Evolutionary conservation across 768 basidiomycete species (phyloP).

Genomic region (Leccinum longicurvipes): DNA sequence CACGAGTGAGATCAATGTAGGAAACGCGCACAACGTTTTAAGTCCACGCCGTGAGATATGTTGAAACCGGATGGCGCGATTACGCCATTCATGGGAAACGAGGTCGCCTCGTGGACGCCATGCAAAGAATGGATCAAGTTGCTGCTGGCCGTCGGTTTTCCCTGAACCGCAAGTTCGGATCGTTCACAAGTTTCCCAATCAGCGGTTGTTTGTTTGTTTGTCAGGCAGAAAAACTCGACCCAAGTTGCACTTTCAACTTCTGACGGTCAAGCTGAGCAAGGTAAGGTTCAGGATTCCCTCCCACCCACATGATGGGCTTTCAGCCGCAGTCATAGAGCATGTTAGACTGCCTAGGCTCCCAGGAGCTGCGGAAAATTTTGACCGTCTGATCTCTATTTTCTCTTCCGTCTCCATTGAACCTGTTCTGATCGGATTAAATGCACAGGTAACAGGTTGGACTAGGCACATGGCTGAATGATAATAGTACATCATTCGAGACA

Average conservation of each 20-base stretch:
- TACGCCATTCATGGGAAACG: constrained; percentile 24
- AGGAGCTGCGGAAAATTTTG: constrained; percentile 24
- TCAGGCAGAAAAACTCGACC: no score
- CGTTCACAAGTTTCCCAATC: no score
- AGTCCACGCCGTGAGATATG: constrained; percentile 19
- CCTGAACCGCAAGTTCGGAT: constrained; percentile 6
- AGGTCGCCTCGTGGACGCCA: constrained; percentile 29
- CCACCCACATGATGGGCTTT: constrained; percentile 10
- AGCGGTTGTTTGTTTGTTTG: not conserved
- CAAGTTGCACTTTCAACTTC: no score
- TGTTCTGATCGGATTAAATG: not conserved
- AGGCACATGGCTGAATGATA: not conserved
- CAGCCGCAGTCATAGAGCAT: constrained; percentile 29
- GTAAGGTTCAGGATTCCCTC: not conserved
- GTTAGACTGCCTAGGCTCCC: constrained; percentile 30
- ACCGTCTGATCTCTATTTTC: not conserved
- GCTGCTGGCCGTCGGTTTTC: not conserved
- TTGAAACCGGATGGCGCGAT: constrained; percentile 18
- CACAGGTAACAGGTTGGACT: constrained; percentile 1
- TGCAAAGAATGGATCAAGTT: constrained; percentile 3
- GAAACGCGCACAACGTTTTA: constrained; percentile 12
- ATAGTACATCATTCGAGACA: not conserved
- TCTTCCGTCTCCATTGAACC: not conserved
- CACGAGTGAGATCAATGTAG: constrained; percentile 4
- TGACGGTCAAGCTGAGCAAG: not conserved